Percentiles rank a stretch among this genome's conserved stretches.
phyloP scores from a whole-genome alignment of 345 rosid genomes.

The Citrus mangshanensis region DNA sequence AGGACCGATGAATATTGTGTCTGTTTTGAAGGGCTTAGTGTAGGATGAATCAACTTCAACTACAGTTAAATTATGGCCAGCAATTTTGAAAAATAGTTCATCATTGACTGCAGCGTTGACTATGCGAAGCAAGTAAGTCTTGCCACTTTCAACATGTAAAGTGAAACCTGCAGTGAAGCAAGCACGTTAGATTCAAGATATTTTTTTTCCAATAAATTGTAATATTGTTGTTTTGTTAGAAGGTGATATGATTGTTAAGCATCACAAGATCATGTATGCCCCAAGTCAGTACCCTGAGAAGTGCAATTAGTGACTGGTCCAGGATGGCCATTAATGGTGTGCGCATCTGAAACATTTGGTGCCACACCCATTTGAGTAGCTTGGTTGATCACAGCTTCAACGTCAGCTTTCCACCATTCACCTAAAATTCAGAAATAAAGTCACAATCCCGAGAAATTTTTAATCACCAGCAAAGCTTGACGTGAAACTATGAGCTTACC shows the following conservation, averaged over 20 bases:
- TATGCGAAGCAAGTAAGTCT: conserved; percentile 58
- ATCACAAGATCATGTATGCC: neutral
- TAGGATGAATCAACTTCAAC: conserved; percentile 68
- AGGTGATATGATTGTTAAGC: neutral
- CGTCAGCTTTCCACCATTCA: conserved; percentile 88
- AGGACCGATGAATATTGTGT: conserved; percentile 57
- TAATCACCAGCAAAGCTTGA: neutral
- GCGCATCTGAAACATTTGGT: conserved; percentile 74
- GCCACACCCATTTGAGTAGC: conserved; percentile 46
- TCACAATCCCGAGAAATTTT: neutral
- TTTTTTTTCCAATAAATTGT: neutral
- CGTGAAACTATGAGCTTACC: conserved; percentile 31
- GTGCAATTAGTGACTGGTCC: conserved; percentile 55
- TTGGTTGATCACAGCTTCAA: conserved; percentile 56
- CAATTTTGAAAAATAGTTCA: conserved; percentile 72
- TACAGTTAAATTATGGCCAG: conserved; percentile 56
- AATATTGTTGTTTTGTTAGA: neutral
- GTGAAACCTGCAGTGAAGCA: conserved; percentile 29
- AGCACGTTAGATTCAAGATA: neutral
- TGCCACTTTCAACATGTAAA: conserved; percentile 54
- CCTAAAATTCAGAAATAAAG: conserved; percentile 30
- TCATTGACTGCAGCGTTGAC: conserved; percentile 73
- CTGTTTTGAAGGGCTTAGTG: conserved; percentile 54
- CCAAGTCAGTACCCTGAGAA: conserved; percentile 47
- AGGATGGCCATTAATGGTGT: conserved; percentile 65